Base-by-base conservation (phyloP, 2,329 filamentous ascomycete species). In the Nothomitra cinnamomea region DNA sequence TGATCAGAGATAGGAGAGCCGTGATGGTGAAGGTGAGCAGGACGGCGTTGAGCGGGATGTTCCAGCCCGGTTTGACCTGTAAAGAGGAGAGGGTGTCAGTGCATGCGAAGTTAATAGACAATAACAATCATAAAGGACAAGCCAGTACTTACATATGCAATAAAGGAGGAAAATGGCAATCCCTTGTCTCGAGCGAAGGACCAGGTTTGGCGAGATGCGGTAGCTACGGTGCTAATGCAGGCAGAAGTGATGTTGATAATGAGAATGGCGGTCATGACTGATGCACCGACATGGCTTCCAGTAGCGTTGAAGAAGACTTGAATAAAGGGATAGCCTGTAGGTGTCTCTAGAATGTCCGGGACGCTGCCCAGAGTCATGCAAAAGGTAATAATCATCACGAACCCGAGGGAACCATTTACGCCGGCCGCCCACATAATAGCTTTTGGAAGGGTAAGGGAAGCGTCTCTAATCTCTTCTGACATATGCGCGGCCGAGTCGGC, bases 51-150 rank as follows among this genome's bases (percentile, higher is more conserved):
- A 54, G 22, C n/a, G 53, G 53, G 49, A 53, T 36, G 10, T 53
- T 54, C 4, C 56, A 28, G 3, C 48, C 51, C 13, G 55, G 56
- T n/a, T 57, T 52, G 22, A 58, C 52, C 4, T 58, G 54, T 12
- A 48, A n/a, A n/a, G n/a, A n/a, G n/a, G n/a, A n/a, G n/a, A n/a
- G n/a, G n/a, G n/a, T n/a, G n/a, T n/a, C n/a, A n/a, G n/a, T 47
- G 17, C 42, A 19, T 38, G 35, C 15, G 35, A 38, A 15, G 15
- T 7, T 15, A 7, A 38, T 38, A 15, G 35, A 7, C 7, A 38
- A 38, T 7, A 7, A 15, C 15, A 15, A 7, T 38, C 15, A 15
- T 15, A 15, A 38, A 7, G 7, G 7, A 38, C 7, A 38, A 7
- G 7, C 7, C 15, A 15, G 35, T 15, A 38, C 35, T 38, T 7